These are phyloP conservation scores for Cystoisospora suis DNA, from an alignment of 169 alveolate species.

Conservation along the genomic window DNA sequence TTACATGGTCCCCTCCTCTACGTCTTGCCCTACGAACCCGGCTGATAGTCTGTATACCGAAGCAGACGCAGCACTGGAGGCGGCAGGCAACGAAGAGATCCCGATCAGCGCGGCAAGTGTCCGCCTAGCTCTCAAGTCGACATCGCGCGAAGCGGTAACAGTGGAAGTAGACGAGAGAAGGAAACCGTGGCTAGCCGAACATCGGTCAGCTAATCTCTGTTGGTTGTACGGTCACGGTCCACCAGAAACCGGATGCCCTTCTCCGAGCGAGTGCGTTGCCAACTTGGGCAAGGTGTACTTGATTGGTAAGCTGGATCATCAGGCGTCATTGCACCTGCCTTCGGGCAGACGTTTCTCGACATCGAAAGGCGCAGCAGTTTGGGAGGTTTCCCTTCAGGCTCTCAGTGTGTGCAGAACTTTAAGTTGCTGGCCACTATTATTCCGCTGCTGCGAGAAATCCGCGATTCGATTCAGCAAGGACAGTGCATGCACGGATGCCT, in stretches of 20 bases:
- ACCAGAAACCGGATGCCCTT: neutral
- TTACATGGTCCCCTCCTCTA: neutral
- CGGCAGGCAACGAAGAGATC: neutral
- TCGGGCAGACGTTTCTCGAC: too few species aligned
- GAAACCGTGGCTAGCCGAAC: slow-evolving; percentile 17
- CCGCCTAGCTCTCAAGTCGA: too few species aligned
- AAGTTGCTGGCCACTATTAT: neutral
- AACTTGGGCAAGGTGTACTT: neutral
- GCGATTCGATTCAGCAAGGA: neutral
- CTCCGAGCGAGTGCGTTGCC: neutral
- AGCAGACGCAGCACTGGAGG: neutral
- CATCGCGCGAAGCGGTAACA: neutral
- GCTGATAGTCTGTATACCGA: neutral
- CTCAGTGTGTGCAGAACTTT: neutral
- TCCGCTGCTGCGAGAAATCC: neutral
- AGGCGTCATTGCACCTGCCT: neutral
- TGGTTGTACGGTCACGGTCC: neutral
- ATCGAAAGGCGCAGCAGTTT: neutral
- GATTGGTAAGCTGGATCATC: neutral
- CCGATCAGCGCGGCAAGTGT: neutral
- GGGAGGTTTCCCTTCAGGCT: neutral
- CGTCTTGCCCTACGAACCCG: neutral
- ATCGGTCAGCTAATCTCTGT: neutral
- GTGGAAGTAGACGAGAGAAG: neutral
- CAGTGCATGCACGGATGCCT: too few species aligned